Evolutionary conservation across 169 alveolate species (phyloP).

Genomic region (Cryptosporidium baileyi): DNA sequence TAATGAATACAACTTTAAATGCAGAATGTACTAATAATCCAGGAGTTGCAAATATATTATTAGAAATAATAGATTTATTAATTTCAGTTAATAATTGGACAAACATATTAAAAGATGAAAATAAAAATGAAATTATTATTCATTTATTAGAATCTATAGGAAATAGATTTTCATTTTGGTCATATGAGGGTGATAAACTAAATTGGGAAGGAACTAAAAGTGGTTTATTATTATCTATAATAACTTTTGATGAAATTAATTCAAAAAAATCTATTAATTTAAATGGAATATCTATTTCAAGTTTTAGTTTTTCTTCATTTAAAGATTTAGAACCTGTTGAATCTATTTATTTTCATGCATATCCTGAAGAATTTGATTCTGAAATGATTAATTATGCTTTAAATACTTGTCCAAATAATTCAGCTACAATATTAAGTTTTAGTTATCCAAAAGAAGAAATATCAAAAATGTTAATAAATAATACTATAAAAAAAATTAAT

Average conservation of each 20-base stretch:
- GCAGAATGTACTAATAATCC: constrained; percentile 67
- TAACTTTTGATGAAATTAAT: constrained; percentile 31
- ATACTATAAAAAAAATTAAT: not conserved
- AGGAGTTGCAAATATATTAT: constrained; percentile 11
- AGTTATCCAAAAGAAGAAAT: constrained; percentile 21
- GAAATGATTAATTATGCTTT: constrained; percentile 32
- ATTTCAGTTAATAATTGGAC: constrained; percentile 10
- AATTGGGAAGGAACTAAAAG: constrained; percentile 56
- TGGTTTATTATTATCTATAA: not conserved
- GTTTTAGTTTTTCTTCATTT: constrained; percentile 4
- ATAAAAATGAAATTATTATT: not conserved
- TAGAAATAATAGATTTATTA: constrained; percentile 29
- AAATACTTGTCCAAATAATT: constrained; percentile 20
- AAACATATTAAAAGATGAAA: not conserved
- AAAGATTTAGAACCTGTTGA: constrained; percentile 15
- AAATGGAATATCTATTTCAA: constrained; percentile 25
- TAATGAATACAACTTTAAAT: constrained; percentile 41
- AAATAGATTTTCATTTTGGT: constrained; percentile 60
- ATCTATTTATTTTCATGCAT: constrained; percentile 51
- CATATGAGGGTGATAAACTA: not conserved
- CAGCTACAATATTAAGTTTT: constrained; percentile 46
- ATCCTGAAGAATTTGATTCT: constrained; percentile 59
- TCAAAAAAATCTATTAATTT: constrained; percentile 11
- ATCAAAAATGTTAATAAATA: constrained; percentile 21
- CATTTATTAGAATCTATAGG: constrained; percentile 32